Base-by-base conservation (phyloP, 1,284 basidiomycete genomes). In the Puccinia novopanici region DNA sequence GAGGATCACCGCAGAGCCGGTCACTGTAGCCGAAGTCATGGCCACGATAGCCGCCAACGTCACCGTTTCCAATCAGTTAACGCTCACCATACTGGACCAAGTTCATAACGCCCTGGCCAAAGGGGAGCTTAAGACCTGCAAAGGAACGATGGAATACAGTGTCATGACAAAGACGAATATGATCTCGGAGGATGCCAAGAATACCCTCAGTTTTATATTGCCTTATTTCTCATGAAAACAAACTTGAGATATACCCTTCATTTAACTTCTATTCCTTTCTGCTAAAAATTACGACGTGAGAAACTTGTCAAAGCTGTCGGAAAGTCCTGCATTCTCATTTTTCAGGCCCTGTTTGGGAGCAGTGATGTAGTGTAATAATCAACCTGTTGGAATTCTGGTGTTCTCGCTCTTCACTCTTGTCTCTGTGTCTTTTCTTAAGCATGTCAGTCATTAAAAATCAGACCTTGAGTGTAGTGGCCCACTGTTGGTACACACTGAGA, bases 11-110 rank as follows among this genome's bases (percentile, higher is more conserved):
- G 89, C 91, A 76, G 92, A 90, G 22, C 88, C 92, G 0, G 95
- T 98, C 70, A 97, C 94, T 0, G 91, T 94, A 0, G 91, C 92
- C 8, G 92, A 94, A 83, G 94, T 98, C 42, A 89, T 95, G 88
- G 92, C 93, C 86, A 94, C 92, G 0, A 90, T 98, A 45, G 89
- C 91, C 82, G 89, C 89, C 27, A 98, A 98, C 85, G 94, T 94
- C 0, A 89, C 91, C 34, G 92, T 92, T 3, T 92, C 93, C 24
- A 91, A 93, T 80, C 85, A 86, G 45, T 87, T 89, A 82, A 88
- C 92, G 0, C 91, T 90, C 0, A 89, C 89, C 12, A 89, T 98
- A 79, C 89, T 97, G 48, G 92, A 93, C 68, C 91, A 91, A 27
- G 88, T 98, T 6, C 90, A 93, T 83, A 86, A 88, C 0, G 90